A percentile compares a stretch with the other conserved stretches of the same genome.
These are phyloP conservation scores for Globisporangium nodosum DNA, from an alignment of 352 stramenopile genomes.

Conservation along the genomic window DNA sequence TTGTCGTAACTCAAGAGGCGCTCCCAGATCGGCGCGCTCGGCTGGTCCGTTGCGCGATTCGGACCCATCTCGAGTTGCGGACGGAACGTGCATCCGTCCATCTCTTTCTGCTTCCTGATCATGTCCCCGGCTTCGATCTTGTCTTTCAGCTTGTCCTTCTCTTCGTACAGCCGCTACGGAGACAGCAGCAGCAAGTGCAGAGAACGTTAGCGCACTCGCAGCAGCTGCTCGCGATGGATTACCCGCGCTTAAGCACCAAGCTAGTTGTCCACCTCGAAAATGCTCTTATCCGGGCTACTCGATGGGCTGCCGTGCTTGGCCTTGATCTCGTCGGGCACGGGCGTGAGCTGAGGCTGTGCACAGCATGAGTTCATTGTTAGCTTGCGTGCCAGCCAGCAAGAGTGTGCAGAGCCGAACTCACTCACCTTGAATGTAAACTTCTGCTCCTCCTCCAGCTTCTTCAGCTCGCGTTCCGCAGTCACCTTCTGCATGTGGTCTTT, in stretches of 20 bases:
- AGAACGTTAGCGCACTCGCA: conserved; percentile 14
- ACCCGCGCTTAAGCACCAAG: conserved; percentile 2
- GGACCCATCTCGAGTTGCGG: conserved; percentile 50
- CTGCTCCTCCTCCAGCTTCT: conserved; percentile 65
- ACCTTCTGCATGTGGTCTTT: conserved; percentile 73
- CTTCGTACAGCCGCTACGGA: conserved; percentile 65
- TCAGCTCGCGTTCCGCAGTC: conserved; percentile 58
- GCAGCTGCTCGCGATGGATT: conserved; percentile 6
- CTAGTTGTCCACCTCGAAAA: conserved; percentile 60
- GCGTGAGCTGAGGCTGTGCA: conserved; percentile 46
- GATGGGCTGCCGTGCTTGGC: conserved; percentile 49
- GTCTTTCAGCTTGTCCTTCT: conserved; percentile 74
- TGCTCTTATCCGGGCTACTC: conserved; percentile 53
- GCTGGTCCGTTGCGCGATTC: conserved; percentile 23
- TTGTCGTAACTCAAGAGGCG: conserved; percentile 73
- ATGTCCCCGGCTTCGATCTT: conserved; percentile 72
- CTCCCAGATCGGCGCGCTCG: conserved; percentile 61
- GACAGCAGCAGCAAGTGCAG: not conserved
- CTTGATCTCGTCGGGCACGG: conserved; percentile 49
- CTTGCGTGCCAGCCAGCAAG: not conserved
- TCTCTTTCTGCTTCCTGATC: conserved; percentile 62
- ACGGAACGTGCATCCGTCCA: conserved; percentile 76
- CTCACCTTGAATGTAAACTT: conserved; percentile 74
- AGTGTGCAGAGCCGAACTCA: not conserved
- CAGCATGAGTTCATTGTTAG: not conserved